Evolutionary conservation across 495 filamentous ascomycete genomes (phyloP).

Genomic region (Aspergillus bertholletiae): DNA sequence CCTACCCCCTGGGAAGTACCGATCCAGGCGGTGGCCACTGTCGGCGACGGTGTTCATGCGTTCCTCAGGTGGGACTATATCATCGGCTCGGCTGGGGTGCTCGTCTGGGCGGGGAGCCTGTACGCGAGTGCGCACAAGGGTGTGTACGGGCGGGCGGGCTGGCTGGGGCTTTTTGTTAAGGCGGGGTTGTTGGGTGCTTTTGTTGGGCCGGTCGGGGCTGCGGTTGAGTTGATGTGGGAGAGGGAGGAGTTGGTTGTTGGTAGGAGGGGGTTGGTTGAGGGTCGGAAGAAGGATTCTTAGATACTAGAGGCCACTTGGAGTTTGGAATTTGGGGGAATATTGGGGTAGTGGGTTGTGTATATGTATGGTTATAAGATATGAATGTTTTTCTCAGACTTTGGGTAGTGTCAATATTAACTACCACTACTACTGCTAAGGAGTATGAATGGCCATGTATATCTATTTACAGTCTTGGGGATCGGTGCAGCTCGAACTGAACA

Average conservation of each 20-base stretch:
- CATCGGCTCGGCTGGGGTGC: conserved; percentile 45
- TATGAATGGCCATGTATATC: not conserved
- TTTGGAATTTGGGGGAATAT: not conserved
- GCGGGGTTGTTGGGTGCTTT: conserved; percentile 38
- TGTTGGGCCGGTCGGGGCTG: conserved; percentile 47
- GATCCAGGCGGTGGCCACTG: conserved; percentile 28
- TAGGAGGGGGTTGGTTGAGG: not conserved
- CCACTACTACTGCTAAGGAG: not conserved
- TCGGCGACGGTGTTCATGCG: conserved; percentile 47
- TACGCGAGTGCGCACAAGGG: conserved; percentile 34
- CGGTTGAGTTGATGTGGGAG: conserved; percentile 54
- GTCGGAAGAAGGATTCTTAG: not conserved
- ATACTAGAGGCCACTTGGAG: not conserved
- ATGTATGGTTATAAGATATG: not conserved
- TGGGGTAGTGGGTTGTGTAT: not conserved
- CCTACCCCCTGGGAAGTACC: conserved; percentile 38
- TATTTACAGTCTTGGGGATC: not conserved
- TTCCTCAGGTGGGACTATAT: conserved; percentile 60
- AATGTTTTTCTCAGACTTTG: too few species aligned
- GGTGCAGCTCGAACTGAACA: not conserved
- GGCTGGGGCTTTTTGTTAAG: conserved; percentile 31
- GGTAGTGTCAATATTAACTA: too few species aligned
- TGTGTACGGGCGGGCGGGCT: conserved; percentile 29
- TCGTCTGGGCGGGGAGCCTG: conserved; percentile 54
- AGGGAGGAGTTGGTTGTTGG: conserved; percentile 48